Percentiles rank a stretch among this genome's conserved stretches.
Conservation (phyloP, 371 early-diverging fungal genomes). For the Syncephalastrum sp. region DNA sequence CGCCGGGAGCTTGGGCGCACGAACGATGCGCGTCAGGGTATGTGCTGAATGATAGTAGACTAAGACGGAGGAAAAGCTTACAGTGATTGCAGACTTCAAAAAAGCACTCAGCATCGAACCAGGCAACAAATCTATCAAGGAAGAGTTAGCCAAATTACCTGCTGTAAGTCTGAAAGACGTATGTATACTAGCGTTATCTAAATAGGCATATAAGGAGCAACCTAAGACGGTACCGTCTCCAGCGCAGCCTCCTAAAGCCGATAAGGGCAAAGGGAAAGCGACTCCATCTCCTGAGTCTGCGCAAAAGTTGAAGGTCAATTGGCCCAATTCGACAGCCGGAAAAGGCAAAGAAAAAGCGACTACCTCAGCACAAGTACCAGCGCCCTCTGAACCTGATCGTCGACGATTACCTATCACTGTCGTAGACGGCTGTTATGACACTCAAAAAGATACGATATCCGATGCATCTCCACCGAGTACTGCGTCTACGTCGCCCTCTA, state of each 20-base stretch:
- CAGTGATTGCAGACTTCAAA: slow-evolving; percentile 55
- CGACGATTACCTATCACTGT: slow-evolving; percentile 28
- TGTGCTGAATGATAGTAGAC: background rate
- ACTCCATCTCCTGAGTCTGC: too few species aligned
- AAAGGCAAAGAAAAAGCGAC: too few species aligned
- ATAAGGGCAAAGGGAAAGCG: background rate
- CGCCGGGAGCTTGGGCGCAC: slow-evolving; percentile 56
- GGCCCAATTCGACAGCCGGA: too few species aligned
- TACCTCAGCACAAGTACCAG: too few species aligned
- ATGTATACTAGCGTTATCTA: background rate
- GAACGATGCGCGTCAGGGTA: slow-evolving; percentile 61
- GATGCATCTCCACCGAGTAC: too few species aligned
- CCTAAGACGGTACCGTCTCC: background rate
- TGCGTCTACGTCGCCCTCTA: background rate
- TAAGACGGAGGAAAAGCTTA: background rate
- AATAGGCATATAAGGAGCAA: slow-evolving; percentile 3
- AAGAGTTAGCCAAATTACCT: slow-evolving; percentile 57
- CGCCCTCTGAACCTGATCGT: slow-evolving; percentile 6
- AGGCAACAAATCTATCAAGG: slow-evolving; percentile 58
- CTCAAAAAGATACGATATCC: too few species aligned
- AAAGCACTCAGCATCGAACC: slow-evolving; percentile 69
- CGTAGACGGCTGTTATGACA: slow-evolving; percentile 24
- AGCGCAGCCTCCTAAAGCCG: background rate
- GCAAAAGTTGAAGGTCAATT: too few species aligned
- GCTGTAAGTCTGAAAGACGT: background rate